Evolutionary conservation across 225 moss, liverwort and hornwort genomes (phyloP).

Genomic region (Pleurozium schreberi): DNA sequence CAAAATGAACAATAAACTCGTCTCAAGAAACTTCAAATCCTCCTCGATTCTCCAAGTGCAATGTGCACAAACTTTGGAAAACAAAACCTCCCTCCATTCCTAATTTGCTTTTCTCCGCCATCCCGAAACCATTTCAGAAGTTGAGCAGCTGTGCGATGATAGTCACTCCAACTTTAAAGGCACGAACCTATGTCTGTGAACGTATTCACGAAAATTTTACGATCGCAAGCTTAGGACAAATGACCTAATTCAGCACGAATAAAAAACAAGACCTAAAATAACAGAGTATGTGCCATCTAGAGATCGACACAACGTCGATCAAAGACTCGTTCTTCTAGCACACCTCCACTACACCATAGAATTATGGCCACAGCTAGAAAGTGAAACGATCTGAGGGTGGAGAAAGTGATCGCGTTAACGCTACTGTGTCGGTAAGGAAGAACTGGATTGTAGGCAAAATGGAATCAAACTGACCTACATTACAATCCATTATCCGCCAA

Average conservation of each 20-base stretch:
- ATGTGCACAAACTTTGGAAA: background rate
- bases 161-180: background rate
- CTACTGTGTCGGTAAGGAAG: background rate
- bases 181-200: background rate
- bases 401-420: background rate
- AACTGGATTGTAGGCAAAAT: background rate
- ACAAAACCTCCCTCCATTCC: background rate
- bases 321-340: background rate
- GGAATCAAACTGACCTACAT: constrained; percentile 1
- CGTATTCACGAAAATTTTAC: background rate
- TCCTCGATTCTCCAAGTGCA: background rate
- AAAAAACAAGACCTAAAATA: background rate
- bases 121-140: background rate
- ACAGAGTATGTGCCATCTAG: background rate
- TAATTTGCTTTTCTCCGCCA: background rate
- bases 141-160: background rate
- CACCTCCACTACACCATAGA: background rate
- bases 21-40: background rate
- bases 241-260: background rate
- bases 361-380: background rate
- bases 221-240: background rate
- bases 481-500: background rate
- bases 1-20: background rate
- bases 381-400: background rate
- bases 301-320: background rate